A percentile compares a stretch with the other conserved stretches of the same genome.
These are phyloP conservation scores for Fusarium oligoseptatum DNA, from an alignment of 2,329 filamentous ascomycete species.

Conservation along the genomic window DNA sequence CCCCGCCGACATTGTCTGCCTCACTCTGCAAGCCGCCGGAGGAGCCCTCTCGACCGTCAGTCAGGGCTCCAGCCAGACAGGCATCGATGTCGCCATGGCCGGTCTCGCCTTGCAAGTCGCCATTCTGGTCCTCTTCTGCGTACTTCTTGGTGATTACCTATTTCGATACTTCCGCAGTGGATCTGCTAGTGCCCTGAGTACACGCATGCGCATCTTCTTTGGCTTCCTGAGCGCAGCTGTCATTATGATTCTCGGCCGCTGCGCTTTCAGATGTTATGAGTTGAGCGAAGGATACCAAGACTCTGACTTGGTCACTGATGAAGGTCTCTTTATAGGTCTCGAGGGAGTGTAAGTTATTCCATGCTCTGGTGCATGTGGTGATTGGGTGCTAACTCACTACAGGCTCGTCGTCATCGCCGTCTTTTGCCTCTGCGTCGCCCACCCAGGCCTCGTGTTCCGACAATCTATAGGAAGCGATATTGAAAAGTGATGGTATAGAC, in stretches of 20 bases:
- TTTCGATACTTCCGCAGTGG: constrained; percentile 52
- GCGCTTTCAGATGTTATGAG: constrained; percentile 74
- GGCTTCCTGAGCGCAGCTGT: constrained; percentile 66
- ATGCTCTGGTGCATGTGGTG: rapidly evolving
- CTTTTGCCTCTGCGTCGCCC: constrained; percentile 53
- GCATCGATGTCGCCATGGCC: constrained; percentile 56
- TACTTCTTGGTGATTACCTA: constrained; percentile 63
- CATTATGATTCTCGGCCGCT: constrained; percentile 70
- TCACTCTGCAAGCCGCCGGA: constrained; percentile 67
- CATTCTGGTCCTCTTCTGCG: constrained; percentile 66
- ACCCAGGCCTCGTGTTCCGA: constrained; percentile 52
- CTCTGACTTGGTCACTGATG: constrained; percentile 65
- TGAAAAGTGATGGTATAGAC: constrained; percentile 13
- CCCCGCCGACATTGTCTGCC: constrained; percentile 67
- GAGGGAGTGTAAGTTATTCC: constrained; percentile 60
- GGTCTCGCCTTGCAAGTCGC: constrained; percentile 71
- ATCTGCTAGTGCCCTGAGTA: constrained; percentile 29
- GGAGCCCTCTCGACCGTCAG: constrained; percentile 64
- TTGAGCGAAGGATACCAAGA: constrained; percentile 70
- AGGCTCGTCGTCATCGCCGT: constrained; percentile 54
- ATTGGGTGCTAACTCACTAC: constrained; percentile 11
- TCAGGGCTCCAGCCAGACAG: constrained; percentile 58
- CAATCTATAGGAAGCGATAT: constrained; percentile 16
- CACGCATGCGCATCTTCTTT: constrained; percentile 60
- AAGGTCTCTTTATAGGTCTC: constrained; percentile 66